phyloP scores from a whole-genome alignment of 2,329 filamentous ascomycete genomes.

The Exserohilum turcica region DNA sequence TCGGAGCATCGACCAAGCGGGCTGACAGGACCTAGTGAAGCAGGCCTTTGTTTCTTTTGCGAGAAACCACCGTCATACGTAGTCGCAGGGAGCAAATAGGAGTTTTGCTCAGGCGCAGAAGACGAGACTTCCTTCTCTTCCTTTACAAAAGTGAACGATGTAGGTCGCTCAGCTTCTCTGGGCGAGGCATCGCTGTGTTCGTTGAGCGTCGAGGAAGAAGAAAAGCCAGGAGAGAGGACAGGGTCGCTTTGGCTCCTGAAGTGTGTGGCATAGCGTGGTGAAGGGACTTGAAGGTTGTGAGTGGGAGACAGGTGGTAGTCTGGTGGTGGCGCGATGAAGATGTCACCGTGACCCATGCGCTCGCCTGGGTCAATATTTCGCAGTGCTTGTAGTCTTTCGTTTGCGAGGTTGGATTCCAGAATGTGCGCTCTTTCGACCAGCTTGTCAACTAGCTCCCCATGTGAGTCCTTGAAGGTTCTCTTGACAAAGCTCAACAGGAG shows the following conservation, averaged over 20 bases:
- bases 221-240: constrained; percentile 27
- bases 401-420: constrained; percentile 42
- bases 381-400: constrained; percentile 39
- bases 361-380: constrained; percentile 39
- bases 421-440: constrained; percentile 46
- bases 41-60: constrained; percentile 12
- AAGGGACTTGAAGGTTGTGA: constrained; percentile 17
- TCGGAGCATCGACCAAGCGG: background rate
- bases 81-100: constrained; percentile 30
- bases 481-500: constrained; percentile 78
- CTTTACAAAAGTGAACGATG: constrained; percentile 20
- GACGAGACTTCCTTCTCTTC: constrained; percentile 17
- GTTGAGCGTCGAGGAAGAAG: constrained; percentile 22
- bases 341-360: constrained; percentile 41
- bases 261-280: constrained; percentile 20
- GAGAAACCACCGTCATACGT: constrained; percentile 27
- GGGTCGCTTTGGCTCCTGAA: constrained; percentile 31
- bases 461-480: constrained; percentile 78
- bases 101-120: constrained; percentile 17
- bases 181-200: constrained; percentile 18
- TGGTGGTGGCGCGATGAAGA: constrained; percentile 45
- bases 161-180: constrained; percentile 11
- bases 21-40: constrained; percentile 18
- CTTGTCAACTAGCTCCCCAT: constrained; percentile 69
- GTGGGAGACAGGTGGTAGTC: constrained; percentile 27